These are phyloP conservation scores for Rhodamnia rubescens DNA, from an alignment of 345 rosid species.

Conservation along the genomic window DNA sequence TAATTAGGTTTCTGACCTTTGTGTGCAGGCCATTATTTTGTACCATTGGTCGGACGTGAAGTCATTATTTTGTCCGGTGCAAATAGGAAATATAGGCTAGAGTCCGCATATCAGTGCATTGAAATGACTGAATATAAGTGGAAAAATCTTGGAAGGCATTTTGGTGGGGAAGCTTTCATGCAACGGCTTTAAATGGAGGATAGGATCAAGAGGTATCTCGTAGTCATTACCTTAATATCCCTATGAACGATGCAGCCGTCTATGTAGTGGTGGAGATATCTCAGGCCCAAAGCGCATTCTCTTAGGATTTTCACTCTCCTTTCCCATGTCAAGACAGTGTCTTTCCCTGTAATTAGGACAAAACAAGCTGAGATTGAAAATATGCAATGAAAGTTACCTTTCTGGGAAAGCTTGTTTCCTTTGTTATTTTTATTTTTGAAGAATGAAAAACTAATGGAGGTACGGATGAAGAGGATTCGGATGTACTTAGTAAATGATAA, in stretches of 20 bases:
- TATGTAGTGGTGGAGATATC: slow-evolving; percentile 42
- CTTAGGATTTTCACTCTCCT: slow-evolving; percentile 47
- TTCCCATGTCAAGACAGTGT: slow-evolving; percentile 35
- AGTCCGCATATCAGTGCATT: neutral
- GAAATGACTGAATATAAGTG: neutral
- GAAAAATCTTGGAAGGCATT: neutral
- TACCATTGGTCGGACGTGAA: neutral
- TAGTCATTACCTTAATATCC: slow-evolving; percentile 43
- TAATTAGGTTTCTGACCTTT: neutral
- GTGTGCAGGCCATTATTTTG: neutral
- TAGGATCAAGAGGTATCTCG: neutral
- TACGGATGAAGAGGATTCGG: neutral
- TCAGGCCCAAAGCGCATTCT: slow-evolving; percentile 39
- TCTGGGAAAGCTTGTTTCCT: neutral
- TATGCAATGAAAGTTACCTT: neutral
- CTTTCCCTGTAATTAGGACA: slow-evolving; percentile 28
- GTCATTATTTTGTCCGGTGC: neutral
- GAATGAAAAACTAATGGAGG: neutral
- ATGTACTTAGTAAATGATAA: slow-evolving; percentile 40
- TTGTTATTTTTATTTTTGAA: neutral
- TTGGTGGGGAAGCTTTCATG: neutral
- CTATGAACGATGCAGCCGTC: slow-evolving; percentile 70
- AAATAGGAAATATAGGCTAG: neutral
- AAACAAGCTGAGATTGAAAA: neutral
- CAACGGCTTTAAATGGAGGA: neutral